phyloP scores from a whole-genome alignment of 306 rosid species.

The Vicia faba region DNA sequence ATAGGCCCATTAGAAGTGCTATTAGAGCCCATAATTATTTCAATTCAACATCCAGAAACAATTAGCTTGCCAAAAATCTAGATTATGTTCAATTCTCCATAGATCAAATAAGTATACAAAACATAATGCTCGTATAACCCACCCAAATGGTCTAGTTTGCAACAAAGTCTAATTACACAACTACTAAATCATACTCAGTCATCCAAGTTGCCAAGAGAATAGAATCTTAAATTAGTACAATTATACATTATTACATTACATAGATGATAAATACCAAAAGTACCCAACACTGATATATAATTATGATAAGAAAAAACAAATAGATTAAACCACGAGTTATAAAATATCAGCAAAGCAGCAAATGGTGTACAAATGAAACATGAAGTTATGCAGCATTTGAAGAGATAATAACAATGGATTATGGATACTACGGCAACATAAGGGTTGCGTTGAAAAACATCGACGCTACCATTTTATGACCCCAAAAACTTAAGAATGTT shows the following conservation, averaged over 20 bases:
- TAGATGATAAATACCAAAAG: background rate
- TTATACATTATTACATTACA: background rate
- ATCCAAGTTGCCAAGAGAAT: background rate
- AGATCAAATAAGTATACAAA: background rate
- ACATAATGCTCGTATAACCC: constrained; percentile 3
- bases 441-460: no score
- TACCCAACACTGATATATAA: background rate
- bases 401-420: background rate
- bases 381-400: background rate
- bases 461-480: background rate
- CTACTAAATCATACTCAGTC: constrained; percentile 3
- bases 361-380: background rate
- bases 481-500: no score
- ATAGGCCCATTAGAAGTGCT: background rate
- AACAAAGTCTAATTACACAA: constrained; percentile 21
- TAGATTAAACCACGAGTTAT: background rate
- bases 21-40: constrained; percentile 20
- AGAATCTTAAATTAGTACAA: constrained; percentile 10
- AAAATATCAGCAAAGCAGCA: background rate
- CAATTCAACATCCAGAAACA: background rate
- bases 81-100: background rate
- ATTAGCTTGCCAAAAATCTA: background rate
- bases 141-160: constrained; percentile 13
- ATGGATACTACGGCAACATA: no score
- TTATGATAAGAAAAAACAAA: background rate